A percentile compares a stretch with the other conserved stretches of the same genome.
These are phyloP conservation scores for Onygenales sp. DNA, from an alignment of 2,329 filamentous ascomycete genomes.

Conservation along the genomic window DNA sequence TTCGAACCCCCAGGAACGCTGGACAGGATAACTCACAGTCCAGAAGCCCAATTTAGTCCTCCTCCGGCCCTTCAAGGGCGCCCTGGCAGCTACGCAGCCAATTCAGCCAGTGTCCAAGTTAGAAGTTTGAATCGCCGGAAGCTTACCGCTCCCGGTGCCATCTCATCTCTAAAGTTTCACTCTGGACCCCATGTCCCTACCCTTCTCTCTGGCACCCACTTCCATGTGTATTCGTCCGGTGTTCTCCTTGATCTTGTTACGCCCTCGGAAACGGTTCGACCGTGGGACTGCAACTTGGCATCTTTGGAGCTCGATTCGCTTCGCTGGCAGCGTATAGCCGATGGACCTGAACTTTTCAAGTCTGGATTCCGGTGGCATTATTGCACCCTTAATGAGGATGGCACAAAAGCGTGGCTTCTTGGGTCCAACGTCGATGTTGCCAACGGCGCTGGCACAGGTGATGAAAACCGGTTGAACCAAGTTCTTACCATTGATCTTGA, in stretches of 20 bases:
- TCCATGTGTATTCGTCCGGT: conserved; percentile 88
- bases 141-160: conserved; percentile 66
- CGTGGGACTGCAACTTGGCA: conserved; percentile 81
- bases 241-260: conserved; percentile 91
- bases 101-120: conserved; percentile 53
- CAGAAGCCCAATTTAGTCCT: conserved; percentile 25
- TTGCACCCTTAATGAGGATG: conserved; percentile 89
- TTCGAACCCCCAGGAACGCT: conserved; percentile 31
- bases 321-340: conserved; percentile 89
- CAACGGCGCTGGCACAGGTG: conserved; percentile 57
- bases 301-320: conserved; percentile 78
- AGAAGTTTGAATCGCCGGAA: conserved; percentile 41
- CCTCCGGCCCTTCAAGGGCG: conserved; percentile 27
- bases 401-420: conserved; percentile 94
- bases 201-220: conserved; percentile 85
- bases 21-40: conserved; percentile 27
- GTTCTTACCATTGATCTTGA: conserved; percentile 89
- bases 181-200: conserved; percentile 78
- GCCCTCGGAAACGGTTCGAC: conserved; percentile 75
- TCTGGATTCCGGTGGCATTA: conserved; percentile 96
- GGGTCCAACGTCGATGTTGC: conserved; percentile 72
- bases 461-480: conserved; percentile 89
- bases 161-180: conserved; percentile 83
- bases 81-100: conserved; percentile 59
- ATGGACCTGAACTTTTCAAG: conserved; percentile 88